Conservation (phyloP, 192 early-diverging fungal species). For the Umbelopsis isabellina region DNA sequence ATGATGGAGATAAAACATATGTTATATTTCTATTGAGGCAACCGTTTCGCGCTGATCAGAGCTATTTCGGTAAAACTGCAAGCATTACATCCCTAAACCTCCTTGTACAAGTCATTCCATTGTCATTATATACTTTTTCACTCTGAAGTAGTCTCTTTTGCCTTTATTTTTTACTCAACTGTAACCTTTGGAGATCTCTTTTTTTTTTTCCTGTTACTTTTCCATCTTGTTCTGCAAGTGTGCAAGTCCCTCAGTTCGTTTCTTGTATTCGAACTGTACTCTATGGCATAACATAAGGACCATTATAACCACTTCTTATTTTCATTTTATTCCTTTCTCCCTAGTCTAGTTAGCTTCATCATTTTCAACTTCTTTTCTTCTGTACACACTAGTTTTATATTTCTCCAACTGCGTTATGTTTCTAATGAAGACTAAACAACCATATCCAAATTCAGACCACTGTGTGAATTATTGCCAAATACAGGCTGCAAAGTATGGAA, state of each 20-base stretch:
- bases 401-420: too few relatives aligned
- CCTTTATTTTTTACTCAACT: conserved; percentile 1
- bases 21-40: background rate
- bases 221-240: too few relatives aligned
- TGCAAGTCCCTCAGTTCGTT: too few relatives aligned
- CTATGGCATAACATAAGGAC: too few relatives aligned
- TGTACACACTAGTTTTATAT: conserved; percentile 11
- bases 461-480: too few relatives aligned
- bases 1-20: background rate
- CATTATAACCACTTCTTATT: background rate
- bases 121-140: conserved; percentile 3
- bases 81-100: background rate
- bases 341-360: background rate
- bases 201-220: background rate
- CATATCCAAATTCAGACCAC: too few relatives aligned
- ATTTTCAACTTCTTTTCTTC: background rate
- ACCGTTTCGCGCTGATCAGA: background rate
- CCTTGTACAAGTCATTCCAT: conserved; percentile 7
- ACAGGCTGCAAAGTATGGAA: too few relatives aligned
- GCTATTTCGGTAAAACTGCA: background rate
- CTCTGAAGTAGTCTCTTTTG: background rate
- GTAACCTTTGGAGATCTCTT: conserved; percentile 15
- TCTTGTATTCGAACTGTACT: too few relatives aligned
- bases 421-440: too few relatives aligned
- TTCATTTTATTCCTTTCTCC: background rate